These are phyloP conservation scores for Neofusicoccum kwambonambiense DNA, from an alignment of 2,329 filamentous ascomycete genomes.

Conservation along the genomic window DNA sequence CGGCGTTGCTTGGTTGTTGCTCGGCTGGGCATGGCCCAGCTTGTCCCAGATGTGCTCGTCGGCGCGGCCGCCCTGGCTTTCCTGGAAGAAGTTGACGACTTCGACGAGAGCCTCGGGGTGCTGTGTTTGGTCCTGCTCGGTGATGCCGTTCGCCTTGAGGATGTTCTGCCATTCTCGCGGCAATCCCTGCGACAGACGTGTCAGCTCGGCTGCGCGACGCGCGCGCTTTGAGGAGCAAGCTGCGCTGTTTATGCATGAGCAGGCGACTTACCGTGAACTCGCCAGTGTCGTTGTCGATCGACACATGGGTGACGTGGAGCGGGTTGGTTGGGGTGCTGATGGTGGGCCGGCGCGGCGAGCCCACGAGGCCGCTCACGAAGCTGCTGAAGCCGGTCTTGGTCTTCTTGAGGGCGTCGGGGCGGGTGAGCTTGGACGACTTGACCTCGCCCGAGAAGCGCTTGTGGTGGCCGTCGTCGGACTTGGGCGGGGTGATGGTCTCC, in stretches of 20 bases:
- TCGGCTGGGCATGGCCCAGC: conserved; percentile 79
- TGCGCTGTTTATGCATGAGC: conserved; percentile 16
- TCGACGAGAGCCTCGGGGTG: conserved; percentile 95
- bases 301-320: conserved; percentile 96
- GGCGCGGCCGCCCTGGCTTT: conserved; percentile 75
- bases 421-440: conserved; percentile 32
- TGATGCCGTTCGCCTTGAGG: conserved; percentile 92
- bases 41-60: conserved; percentile 94
- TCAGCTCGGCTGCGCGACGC: conserved; percentile 2
- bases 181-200: conserved; percentile 62
- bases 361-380: conserved; percentile 41
- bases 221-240: neutral
- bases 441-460: conserved; percentile 41
- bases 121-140: conserved; percentile 91
- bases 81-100: conserved; percentile 95
- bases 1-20: conserved; percentile 27
- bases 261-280: conserved; percentile 75
- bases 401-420: conserved; percentile 39
- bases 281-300: conserved; percentile 92
- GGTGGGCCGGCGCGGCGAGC: conserved; percentile 80
- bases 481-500: conserved; percentile 38
- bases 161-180: conserved; percentile 98
- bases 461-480: conserved; percentile 31
- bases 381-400: conserved; percentile 38
- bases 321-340: conserved; percentile 98